These are phyloP conservation scores for Craterostigma plantagineum DNA, from an alignment of 257 asterid species.

Conservation along the genomic window DNA sequence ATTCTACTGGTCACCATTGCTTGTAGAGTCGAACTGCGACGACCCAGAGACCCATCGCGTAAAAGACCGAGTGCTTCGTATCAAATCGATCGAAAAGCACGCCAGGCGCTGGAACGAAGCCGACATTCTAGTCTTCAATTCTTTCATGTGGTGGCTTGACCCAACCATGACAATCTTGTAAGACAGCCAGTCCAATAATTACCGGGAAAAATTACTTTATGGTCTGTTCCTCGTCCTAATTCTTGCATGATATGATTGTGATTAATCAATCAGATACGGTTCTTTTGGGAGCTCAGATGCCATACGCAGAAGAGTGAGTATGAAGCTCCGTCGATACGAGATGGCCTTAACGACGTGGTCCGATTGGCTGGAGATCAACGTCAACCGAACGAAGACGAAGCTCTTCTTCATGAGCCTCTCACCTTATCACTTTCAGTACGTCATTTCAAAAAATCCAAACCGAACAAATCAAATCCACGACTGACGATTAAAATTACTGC, in stretches of 20 bases:
- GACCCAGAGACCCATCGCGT: conserved; percentile 27
- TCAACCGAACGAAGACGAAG: conserved; percentile 2
- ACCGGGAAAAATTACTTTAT: conserved; percentile 5
- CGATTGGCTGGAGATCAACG: conserved; percentile 3
- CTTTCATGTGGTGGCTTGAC: conserved; percentile 62
- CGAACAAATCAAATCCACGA: too few species aligned
- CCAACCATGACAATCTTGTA: conserved; percentile 40
- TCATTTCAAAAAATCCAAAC: too few species aligned
- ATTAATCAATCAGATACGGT: not conserved
- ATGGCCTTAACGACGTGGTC: conserved; percentile 5
- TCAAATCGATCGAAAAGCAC: conserved; percentile 44
- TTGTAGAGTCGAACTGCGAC: conserved; percentile 76
- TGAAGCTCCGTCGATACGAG: not conserved
- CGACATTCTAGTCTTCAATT: conserved; percentile 53
- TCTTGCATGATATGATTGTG: not conserved
- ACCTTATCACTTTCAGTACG: not conserved
- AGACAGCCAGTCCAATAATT: not conserved
- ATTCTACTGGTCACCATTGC: conserved; percentile 78
- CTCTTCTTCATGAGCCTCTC: conserved; percentile 4
- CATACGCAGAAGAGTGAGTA: not conserved
- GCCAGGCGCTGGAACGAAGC: conserved; percentile 67
- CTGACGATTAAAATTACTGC: too few species aligned
- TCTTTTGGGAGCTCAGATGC: not conserved
- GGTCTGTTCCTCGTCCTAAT: not conserved
- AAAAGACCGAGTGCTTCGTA: conserved; percentile 24